Base-by-base conservation (phyloP, 371 early-diverging fungal species). In the Saksenaea oblongispora region DNA sequence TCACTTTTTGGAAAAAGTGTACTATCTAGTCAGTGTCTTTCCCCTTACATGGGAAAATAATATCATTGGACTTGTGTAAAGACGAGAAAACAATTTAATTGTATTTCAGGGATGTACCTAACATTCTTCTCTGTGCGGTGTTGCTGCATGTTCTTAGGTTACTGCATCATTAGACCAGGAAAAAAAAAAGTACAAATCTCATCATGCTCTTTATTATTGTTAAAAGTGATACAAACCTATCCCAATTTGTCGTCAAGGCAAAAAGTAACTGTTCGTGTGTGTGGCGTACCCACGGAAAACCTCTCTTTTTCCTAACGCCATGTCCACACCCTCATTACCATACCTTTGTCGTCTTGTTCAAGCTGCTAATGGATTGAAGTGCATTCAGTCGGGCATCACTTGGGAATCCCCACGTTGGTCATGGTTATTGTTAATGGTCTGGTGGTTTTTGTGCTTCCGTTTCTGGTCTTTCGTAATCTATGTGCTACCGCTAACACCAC, bases 391-490 rank as follows among this genome's bases (percentile, higher is more conserved):
- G 5, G 51, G 51, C 22, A 17, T 47, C 55, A 54, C 56, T 54
- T 62, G 54, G 55, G 24, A 31, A 22, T 34, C 36, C 34, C 41
- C 55, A 26, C 53, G 42, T 37, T 54, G 34, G 44, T 59, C 59
- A 42, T 39, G 31, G 39, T 41, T 59, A 0, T 11, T 41, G 17
- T 14, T 59, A 17, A 18, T 24, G 18, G 59, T 41, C 31, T 59
- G 59, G 59, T 41, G 59, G 39, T 22, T 59, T 42, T 13, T 44
- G n/a, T 59, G 47, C 44, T 1, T 59, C 24, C 42, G 59, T 24
- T 41, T 41, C 13, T 42, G 59, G 42, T 37, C 39, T 14, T 28
- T 41, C 27, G 17, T 59, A 26, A 42, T 59, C 9, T 59, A 59
- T 15, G 39, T 41, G 11, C 10, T 42, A 39, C 18, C 44, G 14